Evolutionary conservation across 2,329 filamentous ascomycete genomes (phyloP).

Genomic region (Colletotrichum trifolii): DNA sequence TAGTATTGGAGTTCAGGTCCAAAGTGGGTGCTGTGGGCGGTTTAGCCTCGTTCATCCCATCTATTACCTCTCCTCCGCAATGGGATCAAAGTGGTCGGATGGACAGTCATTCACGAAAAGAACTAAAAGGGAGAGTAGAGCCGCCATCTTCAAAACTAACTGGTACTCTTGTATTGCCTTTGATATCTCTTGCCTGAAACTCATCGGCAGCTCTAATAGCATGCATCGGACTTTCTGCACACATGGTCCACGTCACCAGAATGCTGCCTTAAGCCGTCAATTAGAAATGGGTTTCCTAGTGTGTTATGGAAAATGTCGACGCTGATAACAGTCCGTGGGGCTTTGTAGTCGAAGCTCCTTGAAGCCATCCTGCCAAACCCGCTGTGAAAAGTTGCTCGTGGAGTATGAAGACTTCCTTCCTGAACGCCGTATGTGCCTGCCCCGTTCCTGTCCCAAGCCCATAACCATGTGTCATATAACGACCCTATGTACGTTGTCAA

Average conservation of each 20-base stretch:
- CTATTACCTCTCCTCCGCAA: too few species aligned
- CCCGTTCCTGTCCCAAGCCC: constrained; percentile 25
- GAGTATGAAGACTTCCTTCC: constrained; percentile 34
- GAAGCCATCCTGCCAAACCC: constrained; percentile 21
- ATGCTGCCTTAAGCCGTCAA: constrained; percentile 14
- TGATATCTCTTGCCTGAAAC: too few species aligned
- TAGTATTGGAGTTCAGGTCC: neutral
- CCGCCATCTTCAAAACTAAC: too few species aligned
- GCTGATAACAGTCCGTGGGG: constrained; percentile 5
- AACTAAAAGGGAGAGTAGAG: too few species aligned
- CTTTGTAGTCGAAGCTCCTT: constrained; percentile 15
- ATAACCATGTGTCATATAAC: constrained; percentile 30
- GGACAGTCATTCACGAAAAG: too few species aligned
- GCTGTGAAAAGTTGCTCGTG: constrained; percentile 29
- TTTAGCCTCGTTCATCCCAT: too few species aligned
- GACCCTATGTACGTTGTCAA: constrained; percentile 35
- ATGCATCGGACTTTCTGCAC: too few species aligned
- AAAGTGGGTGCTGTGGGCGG: too few species aligned
- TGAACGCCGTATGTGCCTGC: constrained; percentile 37
- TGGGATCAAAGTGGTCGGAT: too few species aligned
- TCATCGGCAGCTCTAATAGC: too few species aligned
- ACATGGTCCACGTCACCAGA: neutral
- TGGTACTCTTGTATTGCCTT: too few species aligned
- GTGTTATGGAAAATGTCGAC: constrained; percentile 21
- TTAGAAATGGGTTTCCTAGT: constrained; percentile 32